Evolutionary conservation across 805 yeast species (phyloP), one percentile per base, ranked within the genome.

Genomic region (Kregervanrija delftensis): DNA sequence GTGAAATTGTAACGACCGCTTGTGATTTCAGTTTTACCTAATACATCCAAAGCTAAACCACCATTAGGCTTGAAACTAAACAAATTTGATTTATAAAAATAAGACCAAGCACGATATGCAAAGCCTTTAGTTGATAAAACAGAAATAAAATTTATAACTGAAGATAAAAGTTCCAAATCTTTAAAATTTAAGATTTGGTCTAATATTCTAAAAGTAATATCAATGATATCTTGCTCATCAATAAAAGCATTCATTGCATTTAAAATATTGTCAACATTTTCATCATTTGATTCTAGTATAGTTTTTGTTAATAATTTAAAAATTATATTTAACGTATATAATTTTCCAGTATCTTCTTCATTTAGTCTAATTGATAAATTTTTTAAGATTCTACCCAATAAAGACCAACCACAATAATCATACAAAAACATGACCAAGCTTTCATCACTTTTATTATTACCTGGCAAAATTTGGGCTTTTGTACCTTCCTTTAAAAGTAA

Each of bases 381-480:
- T 51, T 85, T 89, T 31, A 90, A 61, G 0, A 86, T 66, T 54
- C 95, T 73, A 1, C 97, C 97, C 13, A 91, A 54, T 28, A 85
- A 64, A 0, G 95, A 76, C 96, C 97, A 89, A 1, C 97, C 97
- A 57, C 81, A 86, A 59, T 81, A 88, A 3, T 73, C 72, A 58
- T 83, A 77, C 28, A 82, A 65, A 65, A 93, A 89, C 16, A 87
- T 73, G 3, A 85, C 84, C 13, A 75, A 54, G 4, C 54, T 31
- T 28, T 48, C 35, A 28, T 53, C 46, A 12, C 45, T 49, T 22
- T 28, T 22, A 32, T 35, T 30, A 3, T 22, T 16, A 3, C 30
- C 28, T 6, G 41, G 35, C 10, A 49, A 8, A 12, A 51, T 32
- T 51, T 83, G 82, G 2, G 91, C 97, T 44, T 70, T 75, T 0